Conservation (phyloP, 768 basidiomycete genomes). For the Pisolithus microcarpus region DNA sequence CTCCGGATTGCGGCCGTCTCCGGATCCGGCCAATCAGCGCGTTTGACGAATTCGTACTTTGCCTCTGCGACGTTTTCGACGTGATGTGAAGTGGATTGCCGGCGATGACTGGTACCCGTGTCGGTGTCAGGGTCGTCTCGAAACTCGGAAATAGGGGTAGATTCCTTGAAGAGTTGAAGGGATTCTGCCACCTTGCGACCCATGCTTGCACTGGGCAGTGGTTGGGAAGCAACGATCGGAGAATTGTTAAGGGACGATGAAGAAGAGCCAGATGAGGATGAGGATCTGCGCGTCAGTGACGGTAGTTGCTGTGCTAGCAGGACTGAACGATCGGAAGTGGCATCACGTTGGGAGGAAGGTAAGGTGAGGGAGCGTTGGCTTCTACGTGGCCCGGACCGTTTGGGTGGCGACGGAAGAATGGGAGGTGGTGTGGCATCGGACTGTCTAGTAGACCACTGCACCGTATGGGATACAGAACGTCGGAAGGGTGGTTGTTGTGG, state of each 20-base stretch:
- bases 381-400: constrained; percentile 13
- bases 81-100: constrained; percentile 31
- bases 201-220: constrained; percentile 35
- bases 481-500: constrained; percentile 1
- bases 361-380: constrained; percentile 26
- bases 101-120: constrained; percentile 23
- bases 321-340: constrained; percentile 4
- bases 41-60: constrained; percentile 74
- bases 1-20: constrained; percentile 64
- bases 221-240: constrained; percentile 4
- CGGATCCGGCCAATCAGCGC: constrained; percentile 80
- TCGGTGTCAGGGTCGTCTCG: constrained; percentile 20
- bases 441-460: constrained; percentile 40
- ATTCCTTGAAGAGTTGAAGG: constrained; percentile 77
- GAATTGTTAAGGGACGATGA: constrained; percentile 10
- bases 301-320: constrained; percentile 24
- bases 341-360: constrained; percentile 26
- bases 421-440: constrained; percentile 30
- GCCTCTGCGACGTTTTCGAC: constrained; percentile 55
- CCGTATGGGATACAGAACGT: constrained; percentile 24
- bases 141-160: constrained; percentile 35
- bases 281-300: constrained; percentile 29
- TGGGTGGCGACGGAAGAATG: constrained; percentile 23
- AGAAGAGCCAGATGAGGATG: constrained; percentile 14
- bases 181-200: constrained; percentile 81